Evolutionary conservation across 2,329 filamentous ascomycete species (phyloP), one percentile per base, ranked within the genome.

Genomic region (Epichloe aotearoae): DNA sequence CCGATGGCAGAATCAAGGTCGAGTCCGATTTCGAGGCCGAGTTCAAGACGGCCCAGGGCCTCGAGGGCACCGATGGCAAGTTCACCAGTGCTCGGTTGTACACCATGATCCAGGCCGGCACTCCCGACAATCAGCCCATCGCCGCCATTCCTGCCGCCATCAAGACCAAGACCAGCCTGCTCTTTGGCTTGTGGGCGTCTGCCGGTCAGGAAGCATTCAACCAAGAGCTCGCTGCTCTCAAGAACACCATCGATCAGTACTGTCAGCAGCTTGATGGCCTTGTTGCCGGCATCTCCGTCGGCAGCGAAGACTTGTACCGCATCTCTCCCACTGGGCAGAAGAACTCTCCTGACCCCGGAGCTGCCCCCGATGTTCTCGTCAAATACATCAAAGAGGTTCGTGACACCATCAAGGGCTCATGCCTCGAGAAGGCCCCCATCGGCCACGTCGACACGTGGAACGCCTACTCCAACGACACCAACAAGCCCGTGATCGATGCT

Each of bases 371-470:
- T 39, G 73, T 71, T 11, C 70, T 95, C 39, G 75, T 80, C 59
- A 66, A 69, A 52, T 93, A 89, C 69, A 88, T 95, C 72, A 66
- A 74, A 52, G 72, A 84, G 63, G 81, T 86, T 53, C 80, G 82
- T 55, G 66, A 72, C 30, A 73, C 78, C 54, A 78, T 94, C 61
- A 62, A 75, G 30, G 78, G 77, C 53, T 88, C 86, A 14, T 62
- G 69, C 46, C 70, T 86, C 23, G 69, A 74, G 38, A 68, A 69
- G 23, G 75, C 72, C 44, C 73, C 79, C 17, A 73, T 95, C 53
- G 88, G 88, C 49, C 89, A 95, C 68, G 88, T 95, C 63, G 89
- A 95, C 64, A 94, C 89, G 48, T 95, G 88, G 88, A 88, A 83
- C 37, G 80, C 79, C 49, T 90, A 81, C 74, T 80, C 80, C 63